phyloP scores from a whole-genome alignment of 208 protist genomes.

The Acanthamoeba lenticulata region DNA sequence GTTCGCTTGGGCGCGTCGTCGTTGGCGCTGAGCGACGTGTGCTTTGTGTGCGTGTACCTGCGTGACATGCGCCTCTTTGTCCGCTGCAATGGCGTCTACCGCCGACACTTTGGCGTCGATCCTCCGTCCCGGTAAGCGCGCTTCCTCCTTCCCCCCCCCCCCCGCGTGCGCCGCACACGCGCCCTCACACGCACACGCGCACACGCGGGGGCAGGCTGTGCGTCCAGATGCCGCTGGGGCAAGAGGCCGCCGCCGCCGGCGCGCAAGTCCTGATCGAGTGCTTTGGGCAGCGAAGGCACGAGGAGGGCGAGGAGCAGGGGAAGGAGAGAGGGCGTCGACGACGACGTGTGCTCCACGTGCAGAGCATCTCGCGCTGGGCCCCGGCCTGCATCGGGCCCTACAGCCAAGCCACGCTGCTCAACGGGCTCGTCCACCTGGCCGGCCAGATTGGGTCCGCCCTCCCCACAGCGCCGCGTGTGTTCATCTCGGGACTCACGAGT shows the following conservation, averaged over 20 bases:
- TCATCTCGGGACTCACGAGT: background rate
- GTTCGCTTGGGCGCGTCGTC: background rate
- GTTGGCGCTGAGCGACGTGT: slow-evolving; percentile 33
- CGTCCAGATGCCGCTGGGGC: slow-evolving; percentile 12
- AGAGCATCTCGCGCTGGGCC: slow-evolving; percentile 67
- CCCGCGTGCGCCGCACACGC: too few species aligned
- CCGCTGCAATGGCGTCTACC: slow-evolving; percentile 40
- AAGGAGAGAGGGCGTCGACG: background rate
- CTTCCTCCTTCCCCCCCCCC: background rate
- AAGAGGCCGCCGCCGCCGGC: too few species aligned
- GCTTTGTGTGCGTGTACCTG: slow-evolving; percentile 66
- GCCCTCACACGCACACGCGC: too few species aligned
- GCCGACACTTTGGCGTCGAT: slow-evolving; percentile 60
- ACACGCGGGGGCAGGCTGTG: background rate
- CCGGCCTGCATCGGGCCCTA: slow-evolving; percentile 69
- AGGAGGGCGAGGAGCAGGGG: too few species aligned
- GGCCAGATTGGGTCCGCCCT: slow-evolving; percentile 48
- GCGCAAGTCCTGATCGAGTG: background rate
- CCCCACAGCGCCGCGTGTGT: background rate
- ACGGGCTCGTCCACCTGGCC: slow-evolving; percentile 28
- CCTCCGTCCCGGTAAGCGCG: slow-evolving; percentile 17
- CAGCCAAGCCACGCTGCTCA: slow-evolving; percentile 52
- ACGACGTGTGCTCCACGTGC: slow-evolving; percentile 53
- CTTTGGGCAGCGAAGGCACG: background rate
- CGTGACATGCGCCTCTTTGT: slow-evolving; percentile 50